phyloP scores from a whole-genome alignment of 164 flowering plant species.

The Stephania cephalantha region DNA sequence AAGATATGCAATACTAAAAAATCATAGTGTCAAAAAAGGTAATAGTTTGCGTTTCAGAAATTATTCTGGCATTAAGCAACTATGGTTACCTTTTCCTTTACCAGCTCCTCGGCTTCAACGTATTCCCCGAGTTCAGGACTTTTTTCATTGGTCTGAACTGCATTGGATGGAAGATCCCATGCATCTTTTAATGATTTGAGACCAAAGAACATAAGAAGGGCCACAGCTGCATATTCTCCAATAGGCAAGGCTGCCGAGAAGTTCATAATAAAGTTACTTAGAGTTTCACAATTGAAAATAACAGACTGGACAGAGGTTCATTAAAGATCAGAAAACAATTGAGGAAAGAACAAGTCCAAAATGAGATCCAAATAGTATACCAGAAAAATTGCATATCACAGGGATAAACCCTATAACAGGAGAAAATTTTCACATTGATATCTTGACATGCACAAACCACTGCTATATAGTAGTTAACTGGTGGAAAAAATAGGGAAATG shows the following conservation, averaged over 20 bases:
- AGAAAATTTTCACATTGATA: no score
- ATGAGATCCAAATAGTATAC: no score
- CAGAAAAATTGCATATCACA: no score
- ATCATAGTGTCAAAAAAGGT: neutral
- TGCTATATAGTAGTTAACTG: no score
- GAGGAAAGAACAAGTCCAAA: neutral
- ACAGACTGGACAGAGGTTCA: neutral
- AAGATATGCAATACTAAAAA: neutral
- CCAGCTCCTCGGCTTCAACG: slow-evolving; percentile 96
- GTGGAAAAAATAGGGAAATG: no score
- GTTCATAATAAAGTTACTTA: slow-evolving; percentile 5
- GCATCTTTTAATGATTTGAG: slow-evolving; percentile 90
- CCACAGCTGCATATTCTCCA: slow-evolving; percentile 94
- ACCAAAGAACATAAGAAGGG: slow-evolving; percentile 88
- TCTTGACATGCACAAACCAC: no score
- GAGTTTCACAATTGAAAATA: neutral
- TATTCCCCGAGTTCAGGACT: slow-evolving; percentile 72
- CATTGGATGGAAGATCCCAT: slow-evolving; percentile 80
- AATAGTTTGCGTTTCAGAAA: neutral
- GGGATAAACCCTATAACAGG: no score
- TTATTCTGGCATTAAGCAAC: neutral
- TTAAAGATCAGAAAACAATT: neutral
- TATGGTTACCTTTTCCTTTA: slow-evolving; percentile 73
- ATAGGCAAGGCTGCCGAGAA: slow-evolving; percentile 74
- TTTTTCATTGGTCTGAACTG: slow-evolving; percentile 33